Conservation (phyloP, 2,329 filamentous ascomycete genomes). For the Domatiomyces catenatus region DNA sequence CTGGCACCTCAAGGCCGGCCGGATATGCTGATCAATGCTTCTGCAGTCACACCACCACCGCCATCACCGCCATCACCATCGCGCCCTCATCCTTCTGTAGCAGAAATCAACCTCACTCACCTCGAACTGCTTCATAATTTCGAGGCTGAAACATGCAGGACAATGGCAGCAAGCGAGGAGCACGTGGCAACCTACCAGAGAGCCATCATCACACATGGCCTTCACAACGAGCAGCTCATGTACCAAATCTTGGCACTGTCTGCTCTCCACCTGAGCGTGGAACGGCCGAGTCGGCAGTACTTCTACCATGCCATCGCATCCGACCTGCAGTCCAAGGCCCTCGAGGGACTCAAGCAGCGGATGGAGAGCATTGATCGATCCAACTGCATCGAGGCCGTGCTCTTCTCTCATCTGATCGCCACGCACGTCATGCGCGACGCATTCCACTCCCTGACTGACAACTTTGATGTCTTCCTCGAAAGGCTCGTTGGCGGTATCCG, state of each 20-base stretch:
- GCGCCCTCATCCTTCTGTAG: not conserved
- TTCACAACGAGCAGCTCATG: conserved; percentile 19
- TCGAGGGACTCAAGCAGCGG: conserved; percentile 9
- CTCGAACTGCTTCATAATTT: conserved; percentile 21
- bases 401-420: conserved; percentile 12
- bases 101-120: conserved; percentile 20
- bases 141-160: conserved; percentile 6
- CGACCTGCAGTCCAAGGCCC: conserved; percentile 10
- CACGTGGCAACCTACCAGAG: not conserved
- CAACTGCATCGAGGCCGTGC: conserved; percentile 11
- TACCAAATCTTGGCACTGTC: conserved; percentile 17
- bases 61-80: not conserved
- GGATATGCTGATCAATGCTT: not conserved
- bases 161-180: conserved; percentile 17
- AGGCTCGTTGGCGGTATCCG: conserved; percentile 16
- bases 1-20: not conserved
- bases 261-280: conserved; percentile 27
- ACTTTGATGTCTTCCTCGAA: conserved; percentile 25
- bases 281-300: not conserved
- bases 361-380: conserved; percentile 6
- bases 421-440: conserved; percentile 30
- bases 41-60: not conserved
- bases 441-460: conserved; percentile 24
- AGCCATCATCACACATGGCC: conserved; percentile 18
- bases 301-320: conserved; percentile 10